Base-by-base conservation (phyloP, 164 flowering plant species). In the Chimonanthus praecox region DNA sequence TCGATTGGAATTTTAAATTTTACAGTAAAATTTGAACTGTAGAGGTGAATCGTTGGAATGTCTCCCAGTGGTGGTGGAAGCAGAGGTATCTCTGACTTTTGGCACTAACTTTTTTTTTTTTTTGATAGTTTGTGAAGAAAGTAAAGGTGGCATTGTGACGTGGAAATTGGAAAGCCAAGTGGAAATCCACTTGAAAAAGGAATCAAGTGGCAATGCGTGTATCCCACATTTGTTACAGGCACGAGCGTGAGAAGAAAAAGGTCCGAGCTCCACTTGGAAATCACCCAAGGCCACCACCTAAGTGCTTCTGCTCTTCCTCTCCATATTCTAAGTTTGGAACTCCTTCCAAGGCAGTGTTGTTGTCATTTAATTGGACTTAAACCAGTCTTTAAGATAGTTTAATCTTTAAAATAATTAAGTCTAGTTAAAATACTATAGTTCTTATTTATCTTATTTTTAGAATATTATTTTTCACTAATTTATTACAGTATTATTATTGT, bases 201-300 rank as follows among this genome's bases (percentile, higher is more conserved):
- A 4, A 63, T 63, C 16, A 10, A 66, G 49, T 66, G 69, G 69
- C 49, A 44, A 66, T 66, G 69, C 69, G 69, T 66, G 69, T 66
- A 66, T 43, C 49, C 69, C 69, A 66, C 47, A 66, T 20, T 18
- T 63, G 11, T 8, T 10, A 54, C 16, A 11, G 60, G 60, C 60
- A 54, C 5, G 4, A 10, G 16, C 10, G 1, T n/a, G 2, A 54
- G n/a, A 11, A 54, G 16, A 54, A 54, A n/a, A 54, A 11, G 60
- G 60, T 11, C 16, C 2, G 5, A 13, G 4, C 66, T 63, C 66
- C 44, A 20, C 66, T 13, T 44, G 21, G 44, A 5, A 15, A 54
- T 13, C n/a, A 11, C 5, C 60, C 33, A 33, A 54, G 3, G 60
- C 60, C 16, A 9, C 60, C 15, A 54, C 60, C 60, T 4, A 54